Evolutionary conservation across 2,329 filamentous ascomycete genomes (phyloP).

Genomic region (Arachnopeziza araneosa): DNA sequence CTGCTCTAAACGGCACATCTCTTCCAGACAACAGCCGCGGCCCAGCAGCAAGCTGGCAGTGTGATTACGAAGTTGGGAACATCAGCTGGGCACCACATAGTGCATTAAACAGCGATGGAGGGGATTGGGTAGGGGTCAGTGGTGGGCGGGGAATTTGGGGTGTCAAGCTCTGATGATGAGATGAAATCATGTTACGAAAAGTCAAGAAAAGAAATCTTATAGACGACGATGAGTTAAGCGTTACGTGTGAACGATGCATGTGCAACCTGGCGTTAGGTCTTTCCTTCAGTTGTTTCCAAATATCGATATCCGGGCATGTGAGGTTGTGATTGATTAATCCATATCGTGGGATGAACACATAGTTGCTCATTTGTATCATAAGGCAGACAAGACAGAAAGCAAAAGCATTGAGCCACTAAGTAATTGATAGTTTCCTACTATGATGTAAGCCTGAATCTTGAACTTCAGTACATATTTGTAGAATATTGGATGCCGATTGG

Average conservation of each 20-base stretch:
- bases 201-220: not conserved
- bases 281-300: not conserved
- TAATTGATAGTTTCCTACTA: not conserved
- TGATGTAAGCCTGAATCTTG: not conserved
- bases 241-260: not conserved
- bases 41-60: conserved; percentile 74
- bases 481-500: too few species aligned
- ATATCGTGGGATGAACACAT: too few species aligned
- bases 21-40: conserved; percentile 54
- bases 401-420: not conserved
- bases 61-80: conserved; percentile 82
- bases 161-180: conserved; percentile 26
- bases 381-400: not conserved
- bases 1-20: conserved; percentile 44
- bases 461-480: too few species aligned
- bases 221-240: not conserved
- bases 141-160: conserved; percentile 80
- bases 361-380: not conserved
- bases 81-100: conserved; percentile 77
- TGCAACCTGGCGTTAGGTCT: not conserved
- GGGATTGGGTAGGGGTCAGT: conserved; percentile 80
- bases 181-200: not conserved
- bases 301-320: not conserved
- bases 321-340: not conserved
- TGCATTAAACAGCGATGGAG: conserved; percentile 59